Percentiles rank a stretch among this genome's conserved stretches.
phyloP scores from a whole-genome alignment of 306 rosid genomes.

The Fragaria iinumae region DNA sequence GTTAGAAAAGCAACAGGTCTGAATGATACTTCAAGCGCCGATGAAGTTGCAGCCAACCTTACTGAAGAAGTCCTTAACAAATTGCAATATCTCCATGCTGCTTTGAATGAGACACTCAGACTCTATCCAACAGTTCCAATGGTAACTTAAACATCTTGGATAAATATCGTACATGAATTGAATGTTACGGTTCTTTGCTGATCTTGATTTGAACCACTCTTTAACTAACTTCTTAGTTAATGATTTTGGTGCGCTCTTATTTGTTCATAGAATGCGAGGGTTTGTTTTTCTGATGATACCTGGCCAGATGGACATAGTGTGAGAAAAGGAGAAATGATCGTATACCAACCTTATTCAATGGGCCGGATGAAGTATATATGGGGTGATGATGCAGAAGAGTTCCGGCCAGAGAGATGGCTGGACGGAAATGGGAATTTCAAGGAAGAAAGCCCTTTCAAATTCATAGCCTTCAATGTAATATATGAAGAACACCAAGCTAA shows the following conservation, averaged over 20 bases:
- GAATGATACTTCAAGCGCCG: neutral
- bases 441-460: neutral
- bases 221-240: neutral
- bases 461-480: neutral
- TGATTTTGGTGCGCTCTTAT: neutral
- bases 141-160: neutral
- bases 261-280: neutral
- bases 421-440: neutral
- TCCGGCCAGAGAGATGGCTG: neutral
- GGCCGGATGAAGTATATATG: neutral
- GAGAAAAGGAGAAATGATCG: neutral
- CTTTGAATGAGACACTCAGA: neutral
- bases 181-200: neutral
- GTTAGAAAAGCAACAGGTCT: neutral
- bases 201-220: neutral
- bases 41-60: neutral
- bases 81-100: neutral
- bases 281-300: neutral
- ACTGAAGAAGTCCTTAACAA: neutral
- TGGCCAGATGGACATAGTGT: neutral
- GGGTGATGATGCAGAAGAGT: neutral
- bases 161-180: neutral
- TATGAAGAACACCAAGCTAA: neutral
- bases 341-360: neutral
- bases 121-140: neutral